A percentile compares a stretch with the other conserved stretches of the same genome.
Evolutionary conservation across 176 grass and related monocot species (phyloP).

Genomic region (Raddia guianensis): DNA sequence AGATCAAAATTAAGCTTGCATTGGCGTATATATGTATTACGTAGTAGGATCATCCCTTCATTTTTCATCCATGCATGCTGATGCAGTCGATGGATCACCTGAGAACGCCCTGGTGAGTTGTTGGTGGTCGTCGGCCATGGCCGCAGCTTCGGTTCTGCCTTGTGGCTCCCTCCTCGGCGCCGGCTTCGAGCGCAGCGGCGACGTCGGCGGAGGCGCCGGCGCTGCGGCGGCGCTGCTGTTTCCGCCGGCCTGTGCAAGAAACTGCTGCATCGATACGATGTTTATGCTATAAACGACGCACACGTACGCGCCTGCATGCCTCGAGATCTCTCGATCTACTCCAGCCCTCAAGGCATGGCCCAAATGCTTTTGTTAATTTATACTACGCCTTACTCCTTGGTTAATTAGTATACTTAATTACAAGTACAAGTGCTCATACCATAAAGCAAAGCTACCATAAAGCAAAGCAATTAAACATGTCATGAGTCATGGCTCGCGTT

Average conservation of each 20-base stretch:
- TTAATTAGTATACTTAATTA: too few species aligned
- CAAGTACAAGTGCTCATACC: too few species aligned
- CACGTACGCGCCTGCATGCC: too few species aligned
- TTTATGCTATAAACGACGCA: not conserved
- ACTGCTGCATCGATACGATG: conserved; percentile 45
- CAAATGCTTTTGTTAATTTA: conserved; percentile 14
- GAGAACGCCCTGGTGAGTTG: conserved; percentile 77
- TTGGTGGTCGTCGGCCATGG: conserved; percentile 65
- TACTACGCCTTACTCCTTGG: not conserved
- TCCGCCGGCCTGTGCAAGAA: conserved; percentile 31
- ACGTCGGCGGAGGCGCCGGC: conserved; percentile 27
- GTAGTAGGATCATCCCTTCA: too few species aligned
- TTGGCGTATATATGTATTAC: too few species aligned
- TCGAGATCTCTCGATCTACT: not conserved
- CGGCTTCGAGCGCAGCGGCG: conserved; percentile 12
- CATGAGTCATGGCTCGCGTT: not conserved
- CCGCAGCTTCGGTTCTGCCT: not conserved
- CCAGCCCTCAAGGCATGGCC: not conserved
- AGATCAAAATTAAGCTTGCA: too few species aligned
- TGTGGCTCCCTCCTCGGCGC: conserved; percentile 29
- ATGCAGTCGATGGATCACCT: conserved; percentile 22
- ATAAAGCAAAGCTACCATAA: too few species aligned
- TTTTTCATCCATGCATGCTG: too few species aligned
- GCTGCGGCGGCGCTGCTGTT: not conserved
- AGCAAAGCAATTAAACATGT: not conserved